Evolutionary conservation across 805 yeast species (phyloP), one percentile per base, ranked within the genome.

Genomic region (Yarrowia sp.): DNA sequence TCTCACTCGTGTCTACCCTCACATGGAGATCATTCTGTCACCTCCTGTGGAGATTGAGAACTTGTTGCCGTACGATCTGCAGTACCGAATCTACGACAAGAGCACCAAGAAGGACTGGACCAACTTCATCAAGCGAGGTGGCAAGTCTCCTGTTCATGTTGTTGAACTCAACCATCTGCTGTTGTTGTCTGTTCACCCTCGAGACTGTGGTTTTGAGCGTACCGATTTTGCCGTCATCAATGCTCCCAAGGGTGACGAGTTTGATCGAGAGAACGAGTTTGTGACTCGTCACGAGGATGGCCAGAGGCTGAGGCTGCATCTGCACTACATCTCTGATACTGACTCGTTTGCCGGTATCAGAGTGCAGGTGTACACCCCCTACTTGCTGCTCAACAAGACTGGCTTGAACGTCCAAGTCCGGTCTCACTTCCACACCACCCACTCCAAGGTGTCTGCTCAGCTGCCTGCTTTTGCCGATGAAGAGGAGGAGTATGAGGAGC

Each of bases 31-130:
- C 28, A 81, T 86, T 4, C 76, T 95, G 7, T 85, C 95, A 0
- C 90, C 98, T 0, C 98, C 99, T 0, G 76, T 95, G 51, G 90
- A 89, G 69, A 80, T 95, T 66, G 92, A 89, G 69, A 95, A 95
- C 71, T 77, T 91, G 61, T 74, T 96, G 58, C 98, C 99, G 0
- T 89, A 83, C 72, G 96, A 90, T 70, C 75, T 93, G 48, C 80
- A 83, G 17, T 91, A 88, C 76, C 79, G 88, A 65, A 79, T 95
- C 13, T 89, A 88, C 74, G 95, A 92, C 73, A 89, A 90, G 71
- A 86, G 85, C 18, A 79, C 86, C 39, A 83, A 82, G 63, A 82
- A 82, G 66, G 92, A 87, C 65, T 86, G 92, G 87, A 81, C 80
- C 64, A 86, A 87, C 31, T 72, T 74, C 10, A 77, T 96, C 45